Base-by-base conservation (phyloP, 2,329 filamentous ascomycete genomes). In the Metarhizium album region DNA sequence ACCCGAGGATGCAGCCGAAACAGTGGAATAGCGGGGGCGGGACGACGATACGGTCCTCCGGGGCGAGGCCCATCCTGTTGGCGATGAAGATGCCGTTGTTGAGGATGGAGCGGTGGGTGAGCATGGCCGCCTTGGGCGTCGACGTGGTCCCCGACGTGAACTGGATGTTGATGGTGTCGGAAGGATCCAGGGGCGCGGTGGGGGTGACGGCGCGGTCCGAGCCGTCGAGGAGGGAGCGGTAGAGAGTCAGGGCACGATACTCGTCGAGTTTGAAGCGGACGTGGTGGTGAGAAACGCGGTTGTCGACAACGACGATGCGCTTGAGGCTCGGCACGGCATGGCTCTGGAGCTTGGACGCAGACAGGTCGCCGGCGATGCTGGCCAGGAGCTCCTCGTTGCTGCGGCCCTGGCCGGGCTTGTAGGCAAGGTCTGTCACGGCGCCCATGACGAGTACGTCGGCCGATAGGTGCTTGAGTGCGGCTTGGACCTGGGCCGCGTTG, bases 61-160 rank as follows among this genome's bases (percentile, higher is more conserved):
- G 74, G 0, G 78, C 84, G 13, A 98, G 76, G 0, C 85, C 79
- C 90, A 97, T 95, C 42, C 90, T 79, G 59, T 84, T 72, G 0
- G 87, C 93, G 57, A 97, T 94, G 50, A 90, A 80, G 27, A 78
- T 75, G 31, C 90, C 93, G 63, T 97, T 97, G 69, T 97, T 98
- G 54, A 98, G 75, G 56, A 97, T 91, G n/a, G 79, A 84, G 3
- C 76, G 78, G 69, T 97, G 91, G 0, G 80, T 84, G 31, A 98
- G 77, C 71, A 90, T 94, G 1, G 91, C 91, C 0, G 93, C 93
- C 70, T 97, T 97, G 22, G 90, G 91, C 61, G 79, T 75, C 1
- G 87, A 87, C 0, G 93, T 97, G 0, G 93, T 97, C n/a, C 91
- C 93, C 0, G 86, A 91, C 0, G 93, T 98, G 71, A 97, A 97